Base-by-base conservation (phyloP, 768 basidiomycete genomes). In the Scleroderma bovista region DNA sequence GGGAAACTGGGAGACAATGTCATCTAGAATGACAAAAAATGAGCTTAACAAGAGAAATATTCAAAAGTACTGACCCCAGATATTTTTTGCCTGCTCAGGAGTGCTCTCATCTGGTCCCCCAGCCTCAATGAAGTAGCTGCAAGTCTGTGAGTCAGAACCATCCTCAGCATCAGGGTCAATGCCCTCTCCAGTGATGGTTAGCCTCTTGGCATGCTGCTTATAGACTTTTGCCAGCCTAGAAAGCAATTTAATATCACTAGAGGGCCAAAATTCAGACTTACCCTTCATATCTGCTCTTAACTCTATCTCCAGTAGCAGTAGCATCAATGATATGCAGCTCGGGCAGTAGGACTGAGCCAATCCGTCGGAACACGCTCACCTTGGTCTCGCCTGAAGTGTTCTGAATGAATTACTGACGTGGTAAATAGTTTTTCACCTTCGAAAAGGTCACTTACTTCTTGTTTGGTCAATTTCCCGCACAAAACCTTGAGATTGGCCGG, bases 211-310 rank as follows among this genome's bases (percentile, higher is more conserved):
- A 24, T 43, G 22, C 39, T 41, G 17, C 17, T 20, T 19, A 41
- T 71, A 69, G n/a, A 45, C 26, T 6, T 58, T 53, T 10, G 66
- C 45, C 36, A 59, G n/a, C 50, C 26, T 29, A 29, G 4, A 9
- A 29, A 29, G 26, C 9, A 29, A 29, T 4, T 29, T 29, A 29
- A 9, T 29, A 29, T 29, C 26, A 29, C 9, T 29, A 29, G 26
- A 29, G 26, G 26, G 26, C 26, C 9, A 9, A 29, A 4, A 29
- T 29, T 29, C 9, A 29, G 26, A 9, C 26, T 29, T 9, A 29
- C 26, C 26, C 26, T 29, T 29, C 26, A 29, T 29, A 29, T 29
- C 26, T 29, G 9, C 26, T 9, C 9, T 29, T 29, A 29, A 29
- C 47, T 54, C 26, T 29, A 36, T 36, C 34, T 17, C 34, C n/a